Percentiles rank a stretch among this genome's conserved stretches.
Conservation (phyloP, 495 filamentous ascomycete species). For the Lichenothelia convexa region DNA sequence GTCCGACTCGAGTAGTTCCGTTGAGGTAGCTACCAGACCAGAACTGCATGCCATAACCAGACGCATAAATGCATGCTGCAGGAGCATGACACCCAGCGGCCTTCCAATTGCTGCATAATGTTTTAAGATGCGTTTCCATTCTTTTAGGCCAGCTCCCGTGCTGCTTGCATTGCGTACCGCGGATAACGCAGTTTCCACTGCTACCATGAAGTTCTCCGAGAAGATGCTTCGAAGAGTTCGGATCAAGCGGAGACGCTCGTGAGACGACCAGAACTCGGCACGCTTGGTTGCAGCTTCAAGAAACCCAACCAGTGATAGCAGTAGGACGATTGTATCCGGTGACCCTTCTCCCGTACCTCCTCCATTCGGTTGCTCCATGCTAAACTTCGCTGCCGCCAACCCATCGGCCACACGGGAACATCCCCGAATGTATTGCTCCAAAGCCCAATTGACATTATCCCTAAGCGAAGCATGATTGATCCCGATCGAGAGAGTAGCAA, state of each 20-base stretch:
- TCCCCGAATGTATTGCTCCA: conserved; percentile 43
- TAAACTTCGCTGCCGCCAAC: conserved; percentile 12
- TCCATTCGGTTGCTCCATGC: conserved; percentile 6
- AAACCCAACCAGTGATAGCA: conserved; percentile 73
- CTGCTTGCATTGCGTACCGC: conserved; percentile 49
- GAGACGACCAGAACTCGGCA: conserved; percentile 57
- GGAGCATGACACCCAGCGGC: conserved; percentile 78
- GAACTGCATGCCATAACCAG: conserved; percentile 66
- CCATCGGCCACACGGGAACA: conserved; percentile 10
- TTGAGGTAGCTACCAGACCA: conserved; percentile 41
- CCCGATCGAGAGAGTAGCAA: conserved; percentile 62
- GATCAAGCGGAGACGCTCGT: conserved; percentile 52
- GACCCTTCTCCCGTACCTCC: not conserved
- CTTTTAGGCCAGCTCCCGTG: conserved; percentile 32
- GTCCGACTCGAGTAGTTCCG: conserved; percentile 26
- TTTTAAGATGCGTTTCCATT: conserved; percentile 71
- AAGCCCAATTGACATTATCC: conserved; percentile 36
- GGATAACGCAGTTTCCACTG: conserved; percentile 72
- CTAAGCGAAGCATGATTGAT: conserved; percentile 46
- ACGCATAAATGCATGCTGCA: conserved; percentile 72
- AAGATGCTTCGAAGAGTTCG: conserved; percentile 50
- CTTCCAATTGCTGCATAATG: conserved; percentile 62
- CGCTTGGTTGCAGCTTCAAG: conserved; percentile 60
- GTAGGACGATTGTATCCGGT: conserved; percentile 44
- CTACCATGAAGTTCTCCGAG: conserved; percentile 63